phyloP scores from a whole-genome alignment of 768 basidiomycete species.

The Candolleomyces eurysporus region DNA sequence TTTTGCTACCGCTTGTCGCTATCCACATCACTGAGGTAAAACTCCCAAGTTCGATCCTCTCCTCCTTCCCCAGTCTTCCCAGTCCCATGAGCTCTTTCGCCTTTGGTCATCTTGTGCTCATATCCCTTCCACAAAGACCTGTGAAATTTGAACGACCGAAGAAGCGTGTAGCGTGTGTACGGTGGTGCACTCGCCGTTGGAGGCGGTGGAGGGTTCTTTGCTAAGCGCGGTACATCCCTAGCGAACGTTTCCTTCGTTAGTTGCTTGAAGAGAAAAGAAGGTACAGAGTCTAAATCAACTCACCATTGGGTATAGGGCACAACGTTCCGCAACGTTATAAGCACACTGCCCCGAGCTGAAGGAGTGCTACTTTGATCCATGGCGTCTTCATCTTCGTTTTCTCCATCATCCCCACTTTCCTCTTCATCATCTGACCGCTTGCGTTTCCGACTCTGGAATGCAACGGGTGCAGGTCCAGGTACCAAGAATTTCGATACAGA shows the following conservation, averaged over 20 bases:
- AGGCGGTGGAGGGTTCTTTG: slow-evolving; percentile 69
- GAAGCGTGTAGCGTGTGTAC: slow-evolving; percentile 67
- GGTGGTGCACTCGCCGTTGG: slow-evolving; percentile 39
- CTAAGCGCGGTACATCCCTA: slow-evolving; percentile 76
- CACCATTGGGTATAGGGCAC: slow-evolving; percentile 87
- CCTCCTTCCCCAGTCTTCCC: slow-evolving; percentile 70
- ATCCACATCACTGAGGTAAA: slow-evolving; percentile 46
- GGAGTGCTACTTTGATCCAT: slow-evolving; percentile 9
- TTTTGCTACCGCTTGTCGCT: background rate
- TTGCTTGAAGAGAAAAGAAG: background rate
- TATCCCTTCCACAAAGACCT: slow-evolving; percentile 77
- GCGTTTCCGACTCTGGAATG: slow-evolving; percentile 44
- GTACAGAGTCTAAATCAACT: slow-evolving; percentile 15
- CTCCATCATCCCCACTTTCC: slow-evolving; percentile 33
- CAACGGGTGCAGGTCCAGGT: slow-evolving; percentile 51
- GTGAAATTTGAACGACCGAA: slow-evolving; percentile 81
- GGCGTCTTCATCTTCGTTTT: slow-evolving; percentile 17
- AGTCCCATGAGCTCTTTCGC: slow-evolving; percentile 65
- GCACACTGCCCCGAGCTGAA: slow-evolving; percentile 62
- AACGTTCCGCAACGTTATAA: slow-evolving; percentile 86
- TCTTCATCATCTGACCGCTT: slow-evolving; percentile 43
- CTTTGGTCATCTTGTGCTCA: slow-evolving; percentile 93
- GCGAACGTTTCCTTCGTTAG: background rate
- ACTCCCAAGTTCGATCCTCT: slow-evolving; percentile 89
- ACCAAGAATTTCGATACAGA: slow-evolving; percentile 64